Evolutionary conservation across 331 rosid genomes (phyloP).

Genomic region (Pyrus hybrid): DNA sequence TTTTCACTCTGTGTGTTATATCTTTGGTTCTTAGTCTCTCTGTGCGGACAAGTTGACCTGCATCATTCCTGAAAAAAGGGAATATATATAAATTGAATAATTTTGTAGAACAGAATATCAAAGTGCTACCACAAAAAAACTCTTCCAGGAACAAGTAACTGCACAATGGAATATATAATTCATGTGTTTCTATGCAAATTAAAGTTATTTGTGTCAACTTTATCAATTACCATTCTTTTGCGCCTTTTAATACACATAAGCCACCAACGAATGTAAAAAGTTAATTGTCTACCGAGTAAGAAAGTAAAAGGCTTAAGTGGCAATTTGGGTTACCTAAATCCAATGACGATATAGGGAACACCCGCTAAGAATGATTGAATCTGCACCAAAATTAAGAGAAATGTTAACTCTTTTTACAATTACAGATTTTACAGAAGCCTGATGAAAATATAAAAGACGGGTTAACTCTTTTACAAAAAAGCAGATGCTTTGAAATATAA

Average conservation of each 20-base stretch:
- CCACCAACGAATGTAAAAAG: neutral
- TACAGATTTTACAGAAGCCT: conserved; percentile 47
- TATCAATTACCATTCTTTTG: neutral
- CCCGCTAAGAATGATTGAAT: conserved; percentile 96
- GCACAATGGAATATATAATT: neutral
- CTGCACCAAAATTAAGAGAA: conserved; percentile 38
- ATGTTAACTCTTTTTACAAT: neutral
- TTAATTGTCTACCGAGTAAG: neutral
- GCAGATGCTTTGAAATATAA: neutral
- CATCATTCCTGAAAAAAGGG: conserved; percentile 58
- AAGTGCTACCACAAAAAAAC: neutral
- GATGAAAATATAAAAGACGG: conserved; percentile 24
- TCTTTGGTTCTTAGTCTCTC: conserved; percentile 91
- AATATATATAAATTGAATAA: neutral
- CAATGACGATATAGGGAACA: conserved; percentile 80
- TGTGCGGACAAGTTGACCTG: conserved; percentile 84
- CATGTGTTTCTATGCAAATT: neutral
- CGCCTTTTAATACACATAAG: too few relatives aligned
- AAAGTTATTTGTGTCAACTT: neutral
- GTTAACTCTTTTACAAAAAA: neutral
- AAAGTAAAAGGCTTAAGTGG: neutral
- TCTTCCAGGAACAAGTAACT: neutral
- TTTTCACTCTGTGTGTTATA: conserved; percentile 79
- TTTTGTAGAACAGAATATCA: neutral
- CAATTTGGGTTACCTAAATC: conserved; percentile 62